These are phyloP conservation scores for Meira miltonrushii DNA, from an alignment of 1,284 basidiomycete genomes.

Conservation along the genomic window DNA sequence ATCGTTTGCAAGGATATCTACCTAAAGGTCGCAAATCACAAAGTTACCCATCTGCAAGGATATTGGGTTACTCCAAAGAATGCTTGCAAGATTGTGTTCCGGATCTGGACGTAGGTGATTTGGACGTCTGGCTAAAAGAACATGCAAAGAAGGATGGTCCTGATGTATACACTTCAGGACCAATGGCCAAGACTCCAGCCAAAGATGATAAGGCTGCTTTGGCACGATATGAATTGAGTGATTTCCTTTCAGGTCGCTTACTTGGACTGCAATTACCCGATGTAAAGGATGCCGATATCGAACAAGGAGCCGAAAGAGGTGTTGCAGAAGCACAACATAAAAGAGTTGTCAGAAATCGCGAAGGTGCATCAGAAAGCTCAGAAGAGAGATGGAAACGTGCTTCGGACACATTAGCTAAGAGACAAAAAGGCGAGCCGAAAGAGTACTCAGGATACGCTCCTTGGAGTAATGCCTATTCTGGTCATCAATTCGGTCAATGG, in stretches of 20 bases:
- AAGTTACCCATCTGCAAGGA: constrained; percentile 38
- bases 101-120: constrained; percentile 78
- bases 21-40: constrained; percentile 26
- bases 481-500: constrained; percentile 78
- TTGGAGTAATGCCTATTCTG: constrained; percentile 47
- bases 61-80: constrained; percentile 65
- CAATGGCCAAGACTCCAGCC: constrained; percentile 23
- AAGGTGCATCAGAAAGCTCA: not conserved
- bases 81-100: constrained; percentile 73
- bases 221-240: constrained; percentile 29
- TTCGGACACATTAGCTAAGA: constrained; percentile 1
- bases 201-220: constrained; percentile 7
- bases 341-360: not conserved
- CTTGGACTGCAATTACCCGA: constrained; percentile 20
- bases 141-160: constrained; percentile 51
- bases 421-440: not conserved
- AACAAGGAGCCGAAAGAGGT: constrained; percentile 6
- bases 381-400: constrained; percentile 12
- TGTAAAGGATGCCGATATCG: constrained; percentile 15
- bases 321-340: constrained; percentile 5
- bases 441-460: constrained; percentile 25
- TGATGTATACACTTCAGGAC: constrained; percentile 41
- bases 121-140: constrained; percentile 62
- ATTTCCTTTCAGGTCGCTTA: constrained; percentile 28
- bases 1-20: constrained; percentile 19